These are phyloP conservation scores for Dillenia suffruticosa DNA, from an alignment of 164 flowering plant species.

Conservation along the genomic window DNA sequence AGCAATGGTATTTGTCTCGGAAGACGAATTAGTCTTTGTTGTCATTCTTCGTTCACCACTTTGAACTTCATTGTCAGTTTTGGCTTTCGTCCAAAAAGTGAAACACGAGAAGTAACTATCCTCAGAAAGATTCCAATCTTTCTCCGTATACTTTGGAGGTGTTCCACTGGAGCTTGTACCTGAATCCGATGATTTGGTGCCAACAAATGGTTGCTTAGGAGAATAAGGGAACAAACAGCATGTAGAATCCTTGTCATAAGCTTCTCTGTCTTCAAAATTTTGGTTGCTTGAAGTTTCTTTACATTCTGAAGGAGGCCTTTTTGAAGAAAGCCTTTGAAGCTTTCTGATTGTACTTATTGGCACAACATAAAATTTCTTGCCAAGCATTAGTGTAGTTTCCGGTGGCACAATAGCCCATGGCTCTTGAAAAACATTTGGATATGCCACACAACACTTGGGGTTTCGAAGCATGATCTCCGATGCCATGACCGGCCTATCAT, in stretches of 20 bases:
- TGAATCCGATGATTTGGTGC: slow-evolving; percentile 7
- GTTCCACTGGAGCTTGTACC: not conserved
- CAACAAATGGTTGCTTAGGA: slow-evolving; percentile 2
- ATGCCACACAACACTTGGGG: slow-evolving; percentile 51
- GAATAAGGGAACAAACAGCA: slow-evolving; percentile 23
- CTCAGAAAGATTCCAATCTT: slow-evolving; percentile 5
- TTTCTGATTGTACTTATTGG: slow-evolving; percentile 47
- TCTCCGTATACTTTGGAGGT: slow-evolving; percentile 1
- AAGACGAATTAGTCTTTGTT: slow-evolving; percentile 6
- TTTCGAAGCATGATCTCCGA: slow-evolving; percentile 45
- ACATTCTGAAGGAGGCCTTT: slow-evolving; percentile 13
- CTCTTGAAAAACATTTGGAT: slow-evolving; percentile 46
- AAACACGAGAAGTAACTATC: slow-evolving; percentile 22
- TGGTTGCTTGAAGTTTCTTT: not conserved
- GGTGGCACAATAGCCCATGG: slow-evolving; percentile 53
- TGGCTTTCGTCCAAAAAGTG: slow-evolving; percentile 9
- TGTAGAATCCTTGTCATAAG: not conserved
- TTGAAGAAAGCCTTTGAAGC: slow-evolving; percentile 27
- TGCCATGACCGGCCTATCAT: slow-evolving; percentile 50
- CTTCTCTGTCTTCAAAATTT: slow-evolving; percentile 3
- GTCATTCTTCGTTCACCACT: not conserved
- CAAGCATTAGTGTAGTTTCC: slow-evolving; percentile 37
- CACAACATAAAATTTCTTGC: slow-evolving; percentile 54
- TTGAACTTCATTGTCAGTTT: not conserved
- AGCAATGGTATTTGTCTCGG: slow-evolving; percentile 10